Evolutionary conservation across 352 stramenopile species (phyloP).

Genomic region (Plasmopara muralis): DNA sequence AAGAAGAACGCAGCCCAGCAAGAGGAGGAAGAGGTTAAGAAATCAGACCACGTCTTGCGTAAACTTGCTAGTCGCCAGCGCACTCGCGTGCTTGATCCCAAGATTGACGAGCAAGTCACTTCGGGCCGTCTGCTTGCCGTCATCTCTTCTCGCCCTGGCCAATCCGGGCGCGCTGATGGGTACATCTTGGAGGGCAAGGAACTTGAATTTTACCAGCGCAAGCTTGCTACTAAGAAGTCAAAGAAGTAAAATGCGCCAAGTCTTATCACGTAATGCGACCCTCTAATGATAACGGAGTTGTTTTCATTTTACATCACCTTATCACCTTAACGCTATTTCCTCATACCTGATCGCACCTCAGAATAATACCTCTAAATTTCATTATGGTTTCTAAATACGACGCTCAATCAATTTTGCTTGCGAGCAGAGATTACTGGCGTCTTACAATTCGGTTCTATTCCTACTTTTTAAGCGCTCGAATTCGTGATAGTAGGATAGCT

Average conservation of each 20-base stretch:
- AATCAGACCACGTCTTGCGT: conserved; percentile 89
- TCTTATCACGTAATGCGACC: conserved; percentile 7
- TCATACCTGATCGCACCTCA: too few species aligned
- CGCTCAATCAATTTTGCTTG: too few species aligned
- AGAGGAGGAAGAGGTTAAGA: conserved; percentile 86
- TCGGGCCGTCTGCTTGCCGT: conserved; percentile 95
- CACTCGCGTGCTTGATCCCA: conserved; percentile 87
- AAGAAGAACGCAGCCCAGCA: conserved; percentile 84
- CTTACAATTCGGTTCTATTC: too few species aligned
- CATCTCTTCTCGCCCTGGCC: conserved; percentile 96
- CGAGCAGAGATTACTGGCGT: too few species aligned
- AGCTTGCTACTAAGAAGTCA: conserved; percentile 98
- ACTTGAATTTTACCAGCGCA: conserved; percentile 99
- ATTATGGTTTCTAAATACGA: too few species aligned
- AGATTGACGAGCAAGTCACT: conserved; percentile 96
- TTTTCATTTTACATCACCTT: conserved; percentile 21
- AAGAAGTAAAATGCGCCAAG: conserved; percentile 81
- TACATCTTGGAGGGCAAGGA: conserved; percentile 99
- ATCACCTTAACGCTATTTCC: too few species aligned
- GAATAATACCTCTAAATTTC: too few species aligned
- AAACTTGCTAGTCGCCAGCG: conserved; percentile 94
- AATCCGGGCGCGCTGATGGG: conserved; percentile 97
- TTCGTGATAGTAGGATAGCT: too few species aligned
- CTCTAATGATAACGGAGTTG: conserved; percentile 41
- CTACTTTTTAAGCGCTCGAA: too few species aligned